Evolutionary conservation across 2,329 filamentous ascomycete species (phyloP).

Genomic region (Fusarium humuli): DNA sequence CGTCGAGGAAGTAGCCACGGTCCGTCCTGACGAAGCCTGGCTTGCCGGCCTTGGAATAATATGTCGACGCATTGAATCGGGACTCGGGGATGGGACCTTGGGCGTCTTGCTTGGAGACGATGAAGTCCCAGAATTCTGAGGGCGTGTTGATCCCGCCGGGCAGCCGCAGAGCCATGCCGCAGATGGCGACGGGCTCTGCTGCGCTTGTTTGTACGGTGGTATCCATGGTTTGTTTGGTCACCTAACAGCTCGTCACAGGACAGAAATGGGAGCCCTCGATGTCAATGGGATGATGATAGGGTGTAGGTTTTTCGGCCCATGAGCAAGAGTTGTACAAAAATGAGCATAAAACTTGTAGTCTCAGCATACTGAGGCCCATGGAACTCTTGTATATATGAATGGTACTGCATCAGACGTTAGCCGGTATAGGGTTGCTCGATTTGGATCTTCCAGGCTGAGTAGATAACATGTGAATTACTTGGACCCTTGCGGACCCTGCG

Average conservation of each 20-base stretch:
- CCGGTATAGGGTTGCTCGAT: constrained; percentile 2
- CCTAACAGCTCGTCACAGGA: constrained; percentile 6
- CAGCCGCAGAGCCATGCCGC: constrained; percentile 45
- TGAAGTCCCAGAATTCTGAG: constrained; percentile 44
- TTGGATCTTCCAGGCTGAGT: constrained; percentile 3
- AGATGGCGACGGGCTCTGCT: constrained; percentile 42
- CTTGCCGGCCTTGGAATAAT: constrained; percentile 29
- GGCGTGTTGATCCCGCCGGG: constrained; percentile 39
- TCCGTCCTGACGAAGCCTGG: constrained; percentile 36
- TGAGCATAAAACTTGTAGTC: constrained; percentile 3
- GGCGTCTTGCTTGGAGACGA: constrained; percentile 42
- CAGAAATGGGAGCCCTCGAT: background rate
- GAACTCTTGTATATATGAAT: constrained; percentile 7
- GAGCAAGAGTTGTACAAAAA: background rate
- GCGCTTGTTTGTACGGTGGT: background rate
- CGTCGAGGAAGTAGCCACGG: constrained; percentile 49
- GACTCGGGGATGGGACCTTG: constrained; percentile 34
- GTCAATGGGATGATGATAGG: background rate
- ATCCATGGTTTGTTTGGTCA: constrained; percentile 1
- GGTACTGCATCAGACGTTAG: background rate
- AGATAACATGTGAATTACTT: background rate
- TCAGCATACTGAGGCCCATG: background rate
- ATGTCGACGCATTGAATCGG: constrained; percentile 38
- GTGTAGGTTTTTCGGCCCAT: background rate
- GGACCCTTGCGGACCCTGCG: constrained; percentile 1